Evolutionary conservation across 2,329 filamentous ascomycete genomes (phyloP).

Genomic region (Trichothecium roseum): DNA sequence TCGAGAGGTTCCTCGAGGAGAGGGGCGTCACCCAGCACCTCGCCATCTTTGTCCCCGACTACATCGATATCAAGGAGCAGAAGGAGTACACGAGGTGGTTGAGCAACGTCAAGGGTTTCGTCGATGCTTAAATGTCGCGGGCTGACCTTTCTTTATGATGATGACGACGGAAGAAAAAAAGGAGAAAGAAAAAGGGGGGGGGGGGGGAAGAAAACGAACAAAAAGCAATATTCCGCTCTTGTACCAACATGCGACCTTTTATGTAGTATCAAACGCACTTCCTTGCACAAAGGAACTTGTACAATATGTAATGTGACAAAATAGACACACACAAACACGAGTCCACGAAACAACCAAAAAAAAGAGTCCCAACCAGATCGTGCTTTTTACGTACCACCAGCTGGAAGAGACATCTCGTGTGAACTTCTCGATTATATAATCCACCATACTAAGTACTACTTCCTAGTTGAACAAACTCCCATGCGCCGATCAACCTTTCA

Average conservation of each 20-base stretch:
- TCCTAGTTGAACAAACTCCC: no score
- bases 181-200: neutral
- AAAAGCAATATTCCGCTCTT: slow-evolving; percentile 2
- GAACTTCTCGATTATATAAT: no score
- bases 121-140: slow-evolving; percentile 49
- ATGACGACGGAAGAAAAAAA: neutral
- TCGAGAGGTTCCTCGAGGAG: slow-evolving; percentile 93
- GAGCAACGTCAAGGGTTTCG: slow-evolving; percentile 74
- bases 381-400: neutral
- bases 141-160: neutral
- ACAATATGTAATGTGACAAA: slow-evolving; percentile 3
- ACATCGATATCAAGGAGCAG: slow-evolving; percentile 98
- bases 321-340: slow-evolving; percentile 1
- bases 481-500: no score
- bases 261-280: no score
- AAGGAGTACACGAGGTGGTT: slow-evolving; percentile 92
- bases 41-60: slow-evolving; percentile 86
- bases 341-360: neutral
- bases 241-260: neutral
- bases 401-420: no score
- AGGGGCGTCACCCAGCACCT: slow-evolving; percentile 80
- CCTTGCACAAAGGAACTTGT: neutral
- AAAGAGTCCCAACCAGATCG: neutral
- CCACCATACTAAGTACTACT: no score
- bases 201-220: neutral